These are phyloP conservation scores for Pseudonitzschia delicatissima DNA, from an alignment of 108 stramenopile species.

Conservation along the genomic window DNA sequence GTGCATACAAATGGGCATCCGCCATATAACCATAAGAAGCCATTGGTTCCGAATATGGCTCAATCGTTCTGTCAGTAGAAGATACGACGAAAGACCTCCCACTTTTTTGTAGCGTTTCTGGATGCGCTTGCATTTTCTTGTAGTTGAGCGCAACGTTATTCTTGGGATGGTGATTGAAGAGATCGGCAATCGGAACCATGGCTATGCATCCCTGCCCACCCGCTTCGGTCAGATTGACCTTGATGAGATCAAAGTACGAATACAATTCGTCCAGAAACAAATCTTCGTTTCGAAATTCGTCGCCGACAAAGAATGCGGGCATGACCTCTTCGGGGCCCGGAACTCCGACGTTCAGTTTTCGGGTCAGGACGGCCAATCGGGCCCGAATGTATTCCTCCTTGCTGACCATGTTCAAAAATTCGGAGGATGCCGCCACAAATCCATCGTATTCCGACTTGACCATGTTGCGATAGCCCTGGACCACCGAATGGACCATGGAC, in stretches of 20 bases:
- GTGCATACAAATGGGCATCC: constrained; percentile 70
- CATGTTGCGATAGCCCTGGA: constrained; percentile 55
- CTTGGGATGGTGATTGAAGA: constrained; percentile 78
- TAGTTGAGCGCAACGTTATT: constrained; percentile 64
- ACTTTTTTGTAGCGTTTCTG: constrained; percentile 11
- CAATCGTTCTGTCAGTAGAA: constrained; percentile 29
- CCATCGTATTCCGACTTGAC: constrained; percentile 60
- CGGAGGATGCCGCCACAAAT: constrained; percentile 34
- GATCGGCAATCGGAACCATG: constrained; percentile 78
- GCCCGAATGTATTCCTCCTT: constrained; percentile 52
- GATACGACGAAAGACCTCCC: constrained; percentile 47
- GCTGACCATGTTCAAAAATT: constrained; percentile 45
- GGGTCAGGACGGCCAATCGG: constrained; percentile 70
- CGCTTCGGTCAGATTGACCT: constrained; percentile 44
- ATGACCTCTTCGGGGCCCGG: constrained; percentile 32
- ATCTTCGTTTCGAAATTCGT: constrained; percentile 21
- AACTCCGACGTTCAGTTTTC: constrained; percentile 32
- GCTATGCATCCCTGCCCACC: constrained; percentile 31
- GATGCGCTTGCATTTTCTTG: constrained; percentile 15
- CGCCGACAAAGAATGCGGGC: constrained; percentile 26
- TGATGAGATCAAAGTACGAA: constrained; percentile 41
- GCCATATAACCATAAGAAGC: constrained; percentile 62
- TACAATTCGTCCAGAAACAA: constrained; percentile 43
- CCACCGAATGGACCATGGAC: constrained; percentile 41
- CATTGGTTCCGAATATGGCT: constrained; percentile 46